These are phyloP conservation scores for Esteya vermicola DNA, from an alignment of 2,329 filamentous ascomycete genomes.

Conservation along the genomic window DNA sequence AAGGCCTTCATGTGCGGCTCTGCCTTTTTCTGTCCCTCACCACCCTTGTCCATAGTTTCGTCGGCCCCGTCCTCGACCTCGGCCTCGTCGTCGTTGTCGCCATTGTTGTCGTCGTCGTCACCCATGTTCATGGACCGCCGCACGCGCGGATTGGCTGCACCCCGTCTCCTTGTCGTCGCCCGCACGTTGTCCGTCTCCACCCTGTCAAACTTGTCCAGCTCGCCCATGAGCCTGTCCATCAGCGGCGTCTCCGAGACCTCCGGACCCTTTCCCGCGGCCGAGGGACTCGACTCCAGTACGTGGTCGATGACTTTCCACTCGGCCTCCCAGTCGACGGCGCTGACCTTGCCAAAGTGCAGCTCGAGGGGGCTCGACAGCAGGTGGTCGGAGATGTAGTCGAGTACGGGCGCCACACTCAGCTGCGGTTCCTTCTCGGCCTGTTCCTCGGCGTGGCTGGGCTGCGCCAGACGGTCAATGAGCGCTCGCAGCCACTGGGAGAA, in stretches of 20 bases:
- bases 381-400: slow-evolving; percentile 64
- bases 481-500: slow-evolving; percentile 78
- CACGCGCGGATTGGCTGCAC: neutral
- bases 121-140: neutral
- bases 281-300: too few species aligned
- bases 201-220: slow-evolving; percentile 7
- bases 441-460: slow-evolving; percentile 56
- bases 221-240: slow-evolving; percentile 19
- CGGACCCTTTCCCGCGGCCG: slow-evolving; percentile 19
- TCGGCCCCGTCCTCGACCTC: slow-evolving; percentile 13
- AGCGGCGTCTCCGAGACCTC: slow-evolving; percentile 15
- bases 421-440: slow-evolving; percentile 62
- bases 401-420: slow-evolving; percentile 57
- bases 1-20: slow-evolving; percentile 34
- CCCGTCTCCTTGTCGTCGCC: neutral
- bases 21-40: slow-evolving; percentile 16
- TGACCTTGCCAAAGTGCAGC: slow-evolving; percentile 40
- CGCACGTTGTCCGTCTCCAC: neutral
- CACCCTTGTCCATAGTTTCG: slow-evolving; percentile 9
- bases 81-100: neutral
- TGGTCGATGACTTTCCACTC: slow-evolving; percentile 27
- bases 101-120: neutral
- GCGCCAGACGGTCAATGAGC: slow-evolving; percentile 64
- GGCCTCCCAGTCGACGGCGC: slow-evolving; percentile 34
- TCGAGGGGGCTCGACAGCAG: slow-evolving; percentile 52